Percentiles rank a stretch among this genome's conserved stretches.
Evolutionary conservation across 768 basidiomycete species (phyloP).

Genomic region (Omphalotus guepiniiformis): DNA sequence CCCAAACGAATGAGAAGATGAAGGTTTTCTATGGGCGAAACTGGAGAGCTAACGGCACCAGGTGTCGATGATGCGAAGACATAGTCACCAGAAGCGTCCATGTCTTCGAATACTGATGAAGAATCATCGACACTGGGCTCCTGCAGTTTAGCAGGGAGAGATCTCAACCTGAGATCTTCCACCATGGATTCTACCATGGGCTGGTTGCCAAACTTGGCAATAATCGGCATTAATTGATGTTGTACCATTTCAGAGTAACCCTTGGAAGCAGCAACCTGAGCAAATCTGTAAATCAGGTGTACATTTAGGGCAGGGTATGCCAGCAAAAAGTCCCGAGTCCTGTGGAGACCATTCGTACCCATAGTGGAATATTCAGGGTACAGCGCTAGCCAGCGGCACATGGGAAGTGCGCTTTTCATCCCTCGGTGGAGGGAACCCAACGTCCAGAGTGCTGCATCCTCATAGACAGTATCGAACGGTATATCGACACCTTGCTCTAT

Average conservation of each 20-base stretch:
- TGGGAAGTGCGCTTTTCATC: too few species aligned
- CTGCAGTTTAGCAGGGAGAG: slow-evolving; percentile 26
- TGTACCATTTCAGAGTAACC: slow-evolving; percentile 32
- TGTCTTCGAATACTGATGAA: slow-evolving; percentile 33
- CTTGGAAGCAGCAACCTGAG: slow-evolving; percentile 39
- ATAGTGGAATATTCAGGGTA: too few species aligned
- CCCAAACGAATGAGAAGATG: slow-evolving; percentile 16
- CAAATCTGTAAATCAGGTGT: slow-evolving; percentile 37
- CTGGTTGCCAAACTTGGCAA: slow-evolving; percentile 11
- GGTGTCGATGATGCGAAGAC: slow-evolving; percentile 4
- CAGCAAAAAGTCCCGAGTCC: slow-evolving; percentile 17
- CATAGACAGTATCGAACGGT: too few species aligned
- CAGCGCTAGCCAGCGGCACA: too few species aligned
- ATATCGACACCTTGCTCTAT: too few species aligned
- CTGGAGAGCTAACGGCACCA: neutral
- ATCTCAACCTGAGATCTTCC: slow-evolving; percentile 13
- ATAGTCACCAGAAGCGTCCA: slow-evolving; percentile 20
- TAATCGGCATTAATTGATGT: slow-evolving; percentile 22
- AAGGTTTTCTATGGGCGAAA: slow-evolving; percentile 17
- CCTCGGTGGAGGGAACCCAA: too few species aligned
- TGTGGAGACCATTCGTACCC: too few species aligned
- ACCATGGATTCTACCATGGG: too few species aligned
- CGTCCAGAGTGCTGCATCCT: too few species aligned
- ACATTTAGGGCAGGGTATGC: slow-evolving; percentile 30
- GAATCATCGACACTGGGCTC: slow-evolving; percentile 18